phyloP scores from a whole-genome alignment of 495 filamentous ascomycete genomes.

The Staphylotrichum tortipilum region DNA sequence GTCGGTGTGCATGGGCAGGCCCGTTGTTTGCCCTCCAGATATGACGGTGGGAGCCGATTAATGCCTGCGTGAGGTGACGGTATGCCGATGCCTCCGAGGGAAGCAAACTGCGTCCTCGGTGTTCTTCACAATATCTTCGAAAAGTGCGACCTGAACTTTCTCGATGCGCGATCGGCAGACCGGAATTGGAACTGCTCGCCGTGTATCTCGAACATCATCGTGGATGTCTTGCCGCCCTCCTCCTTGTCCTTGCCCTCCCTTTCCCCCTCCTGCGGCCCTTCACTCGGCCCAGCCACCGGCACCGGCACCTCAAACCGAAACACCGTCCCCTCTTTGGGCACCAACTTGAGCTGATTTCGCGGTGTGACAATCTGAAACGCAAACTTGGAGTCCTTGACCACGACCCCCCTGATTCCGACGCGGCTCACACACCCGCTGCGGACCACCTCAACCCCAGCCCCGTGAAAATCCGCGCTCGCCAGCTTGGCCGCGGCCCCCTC shows the following conservation, averaged over 20 bases:
- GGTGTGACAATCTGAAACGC: slow-evolving; percentile 75
- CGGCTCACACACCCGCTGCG: slow-evolving; percentile 68
- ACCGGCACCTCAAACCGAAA: slow-evolving; percentile 69
- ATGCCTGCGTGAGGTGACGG: no score
- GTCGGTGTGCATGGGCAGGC: no score
- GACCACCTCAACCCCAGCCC: slow-evolving; percentile 75
- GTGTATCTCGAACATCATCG: slow-evolving; percentile 74
- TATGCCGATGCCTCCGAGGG: no score
- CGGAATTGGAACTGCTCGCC: slow-evolving; percentile 79
- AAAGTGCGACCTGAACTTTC: slow-evolving; percentile 78
- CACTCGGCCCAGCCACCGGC: slow-evolving; percentile 18
- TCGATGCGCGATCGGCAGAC: slow-evolving; percentile 74
- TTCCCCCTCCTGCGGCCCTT: slow-evolving; percentile 7
- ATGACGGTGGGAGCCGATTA: no score
- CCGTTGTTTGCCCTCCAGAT: no score
- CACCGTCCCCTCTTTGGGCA: slow-evolving; percentile 84
- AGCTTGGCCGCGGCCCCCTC: slow-evolving; percentile 53
- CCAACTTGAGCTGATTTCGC: slow-evolving; percentile 55
- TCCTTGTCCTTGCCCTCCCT: neutral
- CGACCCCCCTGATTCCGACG: slow-evolving; percentile 77
- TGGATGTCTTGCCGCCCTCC: slow-evolving; percentile 19
- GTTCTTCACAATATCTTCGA: slow-evolving; percentile 52
- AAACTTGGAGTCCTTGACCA: slow-evolving; percentile 79
- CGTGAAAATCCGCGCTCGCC: slow-evolving; percentile 81
- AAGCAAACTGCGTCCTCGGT: neutral